Evolutionary conservation across 2,329 filamentous ascomycete species (phyloP).

Genomic region (Lachnellula suecica): DNA sequence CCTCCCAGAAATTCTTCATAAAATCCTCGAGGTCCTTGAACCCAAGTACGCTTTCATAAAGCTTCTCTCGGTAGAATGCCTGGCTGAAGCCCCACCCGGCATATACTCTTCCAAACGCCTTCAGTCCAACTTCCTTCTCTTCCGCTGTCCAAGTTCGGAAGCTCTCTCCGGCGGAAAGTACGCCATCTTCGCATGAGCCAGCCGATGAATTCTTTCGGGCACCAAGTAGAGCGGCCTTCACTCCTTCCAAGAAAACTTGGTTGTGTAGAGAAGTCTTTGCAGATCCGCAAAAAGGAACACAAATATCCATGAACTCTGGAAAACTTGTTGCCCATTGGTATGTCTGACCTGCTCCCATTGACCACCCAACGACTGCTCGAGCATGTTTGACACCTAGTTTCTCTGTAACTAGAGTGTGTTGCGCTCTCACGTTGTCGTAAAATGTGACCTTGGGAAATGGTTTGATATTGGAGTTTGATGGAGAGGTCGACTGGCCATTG

Average conservation of each 20-base stretch:
- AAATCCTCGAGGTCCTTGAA: constrained; percentile 72
- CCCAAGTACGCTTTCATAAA: constrained; percentile 65
- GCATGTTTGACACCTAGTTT: constrained; percentile 60
- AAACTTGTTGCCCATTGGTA: constrained; percentile 57
- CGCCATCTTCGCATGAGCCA: constrained; percentile 47
- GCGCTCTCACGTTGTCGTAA: constrained; percentile 69
- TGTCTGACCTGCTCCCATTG: constrained; percentile 68
- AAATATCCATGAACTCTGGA: constrained; percentile 61
- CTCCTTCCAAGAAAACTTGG: constrained; percentile 65
- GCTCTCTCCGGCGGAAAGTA: constrained; percentile 37
- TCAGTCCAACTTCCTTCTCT: constrained; percentile 58
- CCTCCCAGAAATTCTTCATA: constrained; percentile 74
- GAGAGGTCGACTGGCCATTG: constrained; percentile 66
- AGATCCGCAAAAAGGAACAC: constrained; percentile 64
- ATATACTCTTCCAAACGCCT: constrained; percentile 73
- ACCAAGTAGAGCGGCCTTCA: constrained; percentile 59
- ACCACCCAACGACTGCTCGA: constrained; percentile 65
- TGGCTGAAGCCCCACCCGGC: constrained; percentile 82
- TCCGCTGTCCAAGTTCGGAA: constrained; percentile 50
- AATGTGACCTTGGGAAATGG: constrained; percentile 64
- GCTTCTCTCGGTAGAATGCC: constrained; percentile 70
- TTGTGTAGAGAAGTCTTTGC: constrained; percentile 67
- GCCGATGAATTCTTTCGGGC: constrained; percentile 53
- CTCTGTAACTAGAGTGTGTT: constrained; percentile 64
- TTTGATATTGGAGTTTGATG: constrained; percentile 57